Conservation (phyloP, 108 stramenopile genomes). For the Cylindrotheca fusiformis region DNA sequence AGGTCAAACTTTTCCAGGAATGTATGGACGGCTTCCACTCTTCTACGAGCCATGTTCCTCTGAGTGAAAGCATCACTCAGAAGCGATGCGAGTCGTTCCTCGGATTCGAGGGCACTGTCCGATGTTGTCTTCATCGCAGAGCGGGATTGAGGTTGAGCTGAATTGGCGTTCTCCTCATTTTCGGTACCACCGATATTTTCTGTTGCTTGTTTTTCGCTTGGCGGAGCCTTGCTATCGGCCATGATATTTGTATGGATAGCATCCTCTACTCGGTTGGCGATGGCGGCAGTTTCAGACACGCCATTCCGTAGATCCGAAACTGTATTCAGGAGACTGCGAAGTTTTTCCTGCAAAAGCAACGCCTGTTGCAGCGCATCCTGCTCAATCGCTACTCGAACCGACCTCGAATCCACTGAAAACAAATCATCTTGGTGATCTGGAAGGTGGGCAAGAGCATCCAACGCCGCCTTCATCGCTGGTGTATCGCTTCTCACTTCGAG, state of each 20-base stretch:
- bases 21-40: slow-evolving; percentile 57
- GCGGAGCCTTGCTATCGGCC: slow-evolving; percentile 1
- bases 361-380: slow-evolving; percentile 80
- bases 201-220: background rate
- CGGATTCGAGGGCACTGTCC: slow-evolving; percentile 51
- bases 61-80: slow-evolving; percentile 52
- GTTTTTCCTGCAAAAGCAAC: slow-evolving; percentile 59
- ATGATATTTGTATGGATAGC: slow-evolving; percentile 42
- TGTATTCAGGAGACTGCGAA: slow-evolving; percentile 46
- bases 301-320: slow-evolving; percentile 46
- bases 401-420: slow-evolving; percentile 61
- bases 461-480: slow-evolving; percentile 80
- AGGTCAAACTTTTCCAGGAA: slow-evolving; percentile 87
- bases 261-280: slow-evolving; percentile 54
- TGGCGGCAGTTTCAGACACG: slow-evolving; percentile 49
- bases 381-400: slow-evolving; percentile 81
- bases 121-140: background rate
- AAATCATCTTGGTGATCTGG: slow-evolving; percentile 34
- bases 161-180: slow-evolving; percentile 1
- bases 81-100: slow-evolving; percentile 46
- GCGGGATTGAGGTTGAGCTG: background rate
- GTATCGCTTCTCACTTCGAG: slow-evolving; percentile 83
- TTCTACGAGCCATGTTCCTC: slow-evolving; percentile 39
- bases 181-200: background rate
- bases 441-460: slow-evolving; percentile 74